Base-by-base conservation (phyloP, 768 basidiomycete genomes). In the Lentinula guzmanii region DNA sequence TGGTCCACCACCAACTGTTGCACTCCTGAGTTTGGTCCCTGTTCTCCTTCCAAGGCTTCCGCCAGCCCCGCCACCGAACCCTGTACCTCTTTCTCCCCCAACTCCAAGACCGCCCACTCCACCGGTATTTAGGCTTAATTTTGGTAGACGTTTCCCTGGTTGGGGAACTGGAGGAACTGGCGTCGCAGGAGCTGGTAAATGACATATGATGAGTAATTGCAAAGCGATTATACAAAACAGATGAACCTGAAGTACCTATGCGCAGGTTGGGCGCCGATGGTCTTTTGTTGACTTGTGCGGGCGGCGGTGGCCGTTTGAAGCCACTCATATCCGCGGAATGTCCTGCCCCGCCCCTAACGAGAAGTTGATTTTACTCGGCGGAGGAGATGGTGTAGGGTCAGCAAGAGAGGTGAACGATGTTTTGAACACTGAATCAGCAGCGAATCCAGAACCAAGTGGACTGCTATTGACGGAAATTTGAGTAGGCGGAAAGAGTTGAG, bases 401-500 rank as follows among this genome's bases (percentile, higher is more conserved):
- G 55, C 55, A 15, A 56, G 41, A 13, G 55, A 56, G 18, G 41
- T 56, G 13, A 45, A 56, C 10, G 55, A 21, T 11, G 55, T 56
- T 8, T 56, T 56, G 41, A 56, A 56, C 11, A 24, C 41, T 13
- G 55, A 42, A 33, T 56, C 55, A 21, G 55, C 24, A 11, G 6
- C 21, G n/a, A 41, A 41, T 15, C 41, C 41, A 37, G 55, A 42
- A 13, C 18, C 5, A 16, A 16, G 39, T 24, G 55, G 43, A 15
- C 2, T 11, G 28, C 16, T 21, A 43, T 42, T 16, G 6, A 15
- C 2, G 72, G 35, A 84, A 82, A 3, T 87, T 88, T 1, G 89
- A 87, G 0, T 87, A 85, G 3, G 87, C 86, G 0, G 89, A 89
- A 6, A 84, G 84, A 16, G 82, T 75, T 1, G 78, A 68, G 63